phyloP scores from a whole-genome alignment of 495 filamentous ascomycete species.

The Annulohypoxylon maeteangense region DNA sequence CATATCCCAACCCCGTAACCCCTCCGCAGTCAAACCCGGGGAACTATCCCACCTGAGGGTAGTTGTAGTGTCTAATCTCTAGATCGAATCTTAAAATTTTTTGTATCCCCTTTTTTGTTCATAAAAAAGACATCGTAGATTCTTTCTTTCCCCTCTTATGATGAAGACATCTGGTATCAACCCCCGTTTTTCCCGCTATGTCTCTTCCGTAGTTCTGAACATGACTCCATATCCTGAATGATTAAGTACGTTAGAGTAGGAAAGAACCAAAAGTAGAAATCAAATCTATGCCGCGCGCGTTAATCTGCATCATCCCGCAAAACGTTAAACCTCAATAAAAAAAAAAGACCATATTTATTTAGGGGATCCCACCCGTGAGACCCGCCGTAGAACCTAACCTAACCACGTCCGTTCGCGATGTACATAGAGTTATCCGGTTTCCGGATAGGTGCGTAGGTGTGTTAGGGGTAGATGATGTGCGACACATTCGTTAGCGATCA shows the following conservation, averaged over 20 bases:
- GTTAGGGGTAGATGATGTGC: constrained; percentile 16
- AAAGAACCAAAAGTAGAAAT: not conserved
- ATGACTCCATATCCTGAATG: constrained; percentile 29
- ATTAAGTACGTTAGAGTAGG: constrained; percentile 21
- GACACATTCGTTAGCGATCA: not conserved
- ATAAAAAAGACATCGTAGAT: constrained; percentile 11
- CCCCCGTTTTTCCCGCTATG: constrained; percentile 12
- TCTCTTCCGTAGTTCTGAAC: constrained; percentile 26
- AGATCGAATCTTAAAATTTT: constrained; percentile 18
- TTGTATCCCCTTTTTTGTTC: not conserved
- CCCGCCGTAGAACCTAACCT: constrained; percentile 12
- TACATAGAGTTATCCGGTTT: constrained; percentile 15
- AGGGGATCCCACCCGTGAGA: constrained; percentile 3
- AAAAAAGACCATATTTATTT: constrained; percentile 5
- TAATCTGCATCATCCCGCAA: constrained; percentile 27
- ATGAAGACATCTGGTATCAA: constrained; percentile 37
- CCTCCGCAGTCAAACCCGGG: constrained; percentile 4
- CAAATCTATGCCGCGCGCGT: constrained; percentile 29
- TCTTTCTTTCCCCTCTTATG: constrained; percentile 23
- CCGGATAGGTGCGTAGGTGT: constrained; percentile 14
- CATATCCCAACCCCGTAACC: not conserved
- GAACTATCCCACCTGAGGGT: constrained; percentile 22
- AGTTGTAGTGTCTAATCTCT: constrained; percentile 26
- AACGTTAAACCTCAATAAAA: constrained; percentile 21
- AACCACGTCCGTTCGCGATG: constrained; percentile 5